Conservation (phyloP, 2,329 filamentous ascomycete genomes). For the Venturia asperata region DNA sequence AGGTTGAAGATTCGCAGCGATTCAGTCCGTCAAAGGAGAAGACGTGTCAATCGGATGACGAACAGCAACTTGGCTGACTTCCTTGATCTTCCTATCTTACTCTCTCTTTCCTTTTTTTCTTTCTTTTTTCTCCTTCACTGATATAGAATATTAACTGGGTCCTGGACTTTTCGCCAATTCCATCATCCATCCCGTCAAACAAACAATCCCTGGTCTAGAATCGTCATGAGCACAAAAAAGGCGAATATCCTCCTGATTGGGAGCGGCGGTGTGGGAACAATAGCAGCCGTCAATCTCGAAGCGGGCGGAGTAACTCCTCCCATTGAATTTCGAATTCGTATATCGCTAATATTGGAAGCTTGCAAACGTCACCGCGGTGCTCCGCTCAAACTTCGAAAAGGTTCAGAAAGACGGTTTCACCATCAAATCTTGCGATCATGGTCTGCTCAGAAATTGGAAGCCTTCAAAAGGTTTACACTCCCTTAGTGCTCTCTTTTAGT, state of each 20-base stretch:
- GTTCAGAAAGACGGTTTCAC: conserved; percentile 41
- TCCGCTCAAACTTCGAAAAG: conserved; percentile 40
- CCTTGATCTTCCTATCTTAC: background rate
- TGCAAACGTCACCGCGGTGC: conserved; percentile 38
- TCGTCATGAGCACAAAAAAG: conserved; percentile 24
- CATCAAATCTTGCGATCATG: conserved; percentile 52
- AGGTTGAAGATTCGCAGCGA: background rate
- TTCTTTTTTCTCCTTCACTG: background rate
- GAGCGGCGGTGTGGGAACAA: conserved; percentile 38
- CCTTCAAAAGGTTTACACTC: conserved; percentile 30
- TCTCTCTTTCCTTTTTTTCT: background rate
- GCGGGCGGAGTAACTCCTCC: conserved; percentile 28
- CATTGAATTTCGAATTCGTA: background rate
- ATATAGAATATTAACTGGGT: too few relatives aligned
- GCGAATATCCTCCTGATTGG: conserved; percentile 36
- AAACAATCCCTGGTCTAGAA: background rate
- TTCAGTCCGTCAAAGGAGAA: background rate
- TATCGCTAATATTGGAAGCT: conserved; percentile 19
- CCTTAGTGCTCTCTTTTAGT: background rate
- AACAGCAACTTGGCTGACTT: too few relatives aligned
- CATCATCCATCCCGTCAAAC: background rate
- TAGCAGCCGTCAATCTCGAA: conserved; percentile 38
- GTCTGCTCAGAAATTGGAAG: conserved; percentile 42
- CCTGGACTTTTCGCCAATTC: background rate
- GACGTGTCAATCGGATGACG: too few relatives aligned